Percentiles rank a stretch among this genome's conserved stretches.
phyloP scores from a whole-genome alignment of 2,329 filamentous ascomycete genomes.

The Apiospora marii region DNA sequence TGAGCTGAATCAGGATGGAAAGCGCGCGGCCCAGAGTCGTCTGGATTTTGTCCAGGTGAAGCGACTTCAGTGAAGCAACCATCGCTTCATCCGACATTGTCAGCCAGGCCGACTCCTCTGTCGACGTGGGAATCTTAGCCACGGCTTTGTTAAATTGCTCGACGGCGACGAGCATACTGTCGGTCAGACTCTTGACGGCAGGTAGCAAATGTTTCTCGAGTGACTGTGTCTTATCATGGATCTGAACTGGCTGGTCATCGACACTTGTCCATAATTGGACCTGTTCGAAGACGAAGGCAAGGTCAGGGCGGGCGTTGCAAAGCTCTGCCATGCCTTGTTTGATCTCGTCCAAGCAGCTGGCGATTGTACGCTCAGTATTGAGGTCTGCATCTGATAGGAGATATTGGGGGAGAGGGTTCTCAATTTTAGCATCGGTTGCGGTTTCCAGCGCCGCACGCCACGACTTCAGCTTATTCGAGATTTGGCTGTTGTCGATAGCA shows the following conservation, averaged over 20 bases:
- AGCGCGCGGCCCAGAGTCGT: conserved; percentile 43
- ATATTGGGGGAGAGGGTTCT: conserved; percentile 58
- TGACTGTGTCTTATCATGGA: conserved; percentile 30
- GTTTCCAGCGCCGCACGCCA: conserved; percentile 59
- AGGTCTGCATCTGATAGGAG: conserved; percentile 53
- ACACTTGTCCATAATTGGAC: conserved; percentile 69
- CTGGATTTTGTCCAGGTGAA: conserved; percentile 66
- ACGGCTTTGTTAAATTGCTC: conserved; percentile 72
- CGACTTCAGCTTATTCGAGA: conserved; percentile 54
- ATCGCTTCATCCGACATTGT: conserved; percentile 62
- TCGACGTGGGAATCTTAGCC: conserved; percentile 61
- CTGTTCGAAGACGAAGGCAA: conserved; percentile 72
- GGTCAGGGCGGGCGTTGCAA: conserved; percentile 58
- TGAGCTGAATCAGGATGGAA: conserved; percentile 41
- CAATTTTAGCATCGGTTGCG: conserved; percentile 48
- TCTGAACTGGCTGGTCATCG: conserved; percentile 36
- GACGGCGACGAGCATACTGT: conserved; percentile 80
- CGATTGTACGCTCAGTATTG: conserved; percentile 47
- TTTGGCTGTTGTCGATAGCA: conserved; percentile 52
- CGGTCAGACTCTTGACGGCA: conserved; percentile 69
- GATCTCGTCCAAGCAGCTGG: conserved; percentile 51
- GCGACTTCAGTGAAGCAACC: conserved; percentile 60
- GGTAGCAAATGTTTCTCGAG: conserved; percentile 58
- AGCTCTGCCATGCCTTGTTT: conserved; percentile 40
- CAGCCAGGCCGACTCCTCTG: conserved; percentile 71